Percentiles rank a stretch among this genome's conserved stretches.
These are phyloP conservation scores for Hypsizygus marmoreus DNA, from an alignment of 768 basidiomycete species.

Conservation along the genomic window DNA sequence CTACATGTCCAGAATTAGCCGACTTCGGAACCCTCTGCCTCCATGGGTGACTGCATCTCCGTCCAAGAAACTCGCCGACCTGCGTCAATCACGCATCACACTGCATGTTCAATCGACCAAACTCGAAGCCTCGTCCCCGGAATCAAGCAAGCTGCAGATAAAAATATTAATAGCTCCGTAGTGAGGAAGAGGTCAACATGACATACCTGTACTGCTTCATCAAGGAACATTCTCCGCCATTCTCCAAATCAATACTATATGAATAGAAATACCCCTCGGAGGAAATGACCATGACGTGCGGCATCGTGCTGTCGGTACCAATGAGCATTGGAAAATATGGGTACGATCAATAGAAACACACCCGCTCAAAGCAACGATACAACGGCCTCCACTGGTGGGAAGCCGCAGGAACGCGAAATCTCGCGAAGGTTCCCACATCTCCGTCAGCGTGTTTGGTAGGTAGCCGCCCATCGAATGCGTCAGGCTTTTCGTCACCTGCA, in stretches of 20 bases:
- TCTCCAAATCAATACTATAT: constrained; percentile 94
- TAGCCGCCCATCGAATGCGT: constrained; percentile 84
- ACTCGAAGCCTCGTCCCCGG: constrained; percentile 27
- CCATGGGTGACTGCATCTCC: too few relatives aligned
- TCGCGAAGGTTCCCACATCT: constrained; percentile 95
- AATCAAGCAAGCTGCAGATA: constrained; percentile 32
- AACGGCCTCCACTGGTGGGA: constrained; percentile 75
- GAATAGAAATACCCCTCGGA: constrained; percentile 95
- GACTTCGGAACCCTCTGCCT: too few relatives aligned
- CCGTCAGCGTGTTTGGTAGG: constrained; percentile 85
- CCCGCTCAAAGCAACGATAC: constrained; percentile 89
- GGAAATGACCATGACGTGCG: constrained; percentile 96
- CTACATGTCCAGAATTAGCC: too few relatives aligned
- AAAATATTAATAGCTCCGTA: neutral
- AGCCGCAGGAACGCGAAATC: constrained; percentile 92
- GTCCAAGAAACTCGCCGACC: neutral
- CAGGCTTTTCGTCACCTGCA: constrained; percentile 74
- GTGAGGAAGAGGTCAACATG: neutral
- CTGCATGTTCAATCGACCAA: constrained; percentile 13
- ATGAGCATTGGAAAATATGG: neutral
- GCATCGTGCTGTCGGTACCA: constrained; percentile 68
- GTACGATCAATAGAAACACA: constrained; percentile 39
- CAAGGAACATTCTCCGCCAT: constrained; percentile 91
- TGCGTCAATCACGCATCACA: neutral
- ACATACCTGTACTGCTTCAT: constrained; percentile 89